Evolutionary conservation across 192 early-diverging fungal genomes (phyloP), one percentile per base, ranked within the genome.

Genomic region (Rhizophagus sp.): DNA sequence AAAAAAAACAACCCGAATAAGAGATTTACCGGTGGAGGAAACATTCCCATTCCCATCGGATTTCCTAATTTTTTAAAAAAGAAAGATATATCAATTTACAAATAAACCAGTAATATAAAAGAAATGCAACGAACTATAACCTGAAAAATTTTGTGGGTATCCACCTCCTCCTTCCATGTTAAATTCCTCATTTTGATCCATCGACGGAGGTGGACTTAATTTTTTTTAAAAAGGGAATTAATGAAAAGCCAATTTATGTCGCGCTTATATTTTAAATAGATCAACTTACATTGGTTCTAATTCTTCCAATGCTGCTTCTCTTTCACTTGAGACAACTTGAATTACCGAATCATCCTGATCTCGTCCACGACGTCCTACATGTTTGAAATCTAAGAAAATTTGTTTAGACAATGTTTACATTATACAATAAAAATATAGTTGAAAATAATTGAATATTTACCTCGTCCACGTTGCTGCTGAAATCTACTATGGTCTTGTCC

Each of bases 341-440:
- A 81, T 81, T 34, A 81, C 80, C 19, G 76, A 78, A 65, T 76
- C 80, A 65, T 81, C 80, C 63, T 81, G 80, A 76, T 81, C 80
- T 50, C 80, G 61, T 19, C 74, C 74, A 69, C 80, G 80, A 57
- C 80, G 80, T 49, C 79, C 79, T 80, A 62, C 22, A 70, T 70
- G 33, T 39, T 70, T n/a, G 36, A 36, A 34, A 70, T 70, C 22
- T 34, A 13, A 70, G 9, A 70, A 57, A 57, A 19, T 1, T 22
- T 57, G 17, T n/a, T 52, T 22, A 57, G 52, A 22, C 6, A 68
- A 22, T 7, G 15, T 33, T 30, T 36, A 36, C 6, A 30, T 1
- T 30, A 30, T 30, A 30, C 30, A 30, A 36, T 9, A 66, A 67
- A 17, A 6, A 24, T 72, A 73, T 30, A 44, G 47, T 72, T 0